Evolutionary conservation across 73 alveolate species (phyloP).

Genomic region (Paramecium bursaria): DNA sequence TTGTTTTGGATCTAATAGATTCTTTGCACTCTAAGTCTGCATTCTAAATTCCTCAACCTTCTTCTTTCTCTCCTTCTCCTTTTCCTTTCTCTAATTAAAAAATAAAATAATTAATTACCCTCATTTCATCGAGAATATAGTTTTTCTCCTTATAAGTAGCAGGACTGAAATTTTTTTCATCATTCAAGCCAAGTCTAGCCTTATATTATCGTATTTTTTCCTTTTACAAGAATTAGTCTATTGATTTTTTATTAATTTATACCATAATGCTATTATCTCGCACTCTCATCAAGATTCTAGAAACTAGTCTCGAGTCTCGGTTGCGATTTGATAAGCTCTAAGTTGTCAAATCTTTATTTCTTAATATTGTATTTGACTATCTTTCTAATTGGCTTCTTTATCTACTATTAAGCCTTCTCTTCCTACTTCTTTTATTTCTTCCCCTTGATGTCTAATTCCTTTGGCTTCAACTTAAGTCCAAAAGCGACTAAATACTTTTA

Average conservation of each 20-base stretch:
- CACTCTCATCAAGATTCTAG: not conserved
- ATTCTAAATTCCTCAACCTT: conserved; percentile 5
- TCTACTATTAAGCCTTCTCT: not conserved
- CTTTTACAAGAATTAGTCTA: not conserved
- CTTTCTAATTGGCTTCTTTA: conserved; percentile 14
- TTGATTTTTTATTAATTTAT: not conserved
- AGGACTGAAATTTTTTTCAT: not conserved
- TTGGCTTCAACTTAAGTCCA: conserved; percentile 6
- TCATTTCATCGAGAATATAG: not conserved
- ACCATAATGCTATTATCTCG: not conserved
- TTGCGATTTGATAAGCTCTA: conserved; percentile 27
- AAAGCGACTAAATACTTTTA: conserved; percentile 49
- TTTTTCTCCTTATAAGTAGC: not conserved
- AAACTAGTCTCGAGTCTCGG: conserved; percentile 13
- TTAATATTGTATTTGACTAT: conserved; percentile 1
- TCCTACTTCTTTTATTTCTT: conserved; percentile 8
- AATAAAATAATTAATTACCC: not conserved
- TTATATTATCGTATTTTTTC: not conserved
- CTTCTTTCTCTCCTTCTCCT: not conserved
- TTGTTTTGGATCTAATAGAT: not conserved
- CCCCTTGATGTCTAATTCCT: conserved; percentile 5
- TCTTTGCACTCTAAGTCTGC: not conserved
- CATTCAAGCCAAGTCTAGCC: conserved; percentile 1
- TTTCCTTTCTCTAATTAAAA: conserved; percentile 18
- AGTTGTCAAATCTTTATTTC: not conserved